Percentiles rank a stretch among this genome's conserved stretches.
Conservation (phyloP, 106 monocot genomes). For the Platanthera zijinensis region DNA sequence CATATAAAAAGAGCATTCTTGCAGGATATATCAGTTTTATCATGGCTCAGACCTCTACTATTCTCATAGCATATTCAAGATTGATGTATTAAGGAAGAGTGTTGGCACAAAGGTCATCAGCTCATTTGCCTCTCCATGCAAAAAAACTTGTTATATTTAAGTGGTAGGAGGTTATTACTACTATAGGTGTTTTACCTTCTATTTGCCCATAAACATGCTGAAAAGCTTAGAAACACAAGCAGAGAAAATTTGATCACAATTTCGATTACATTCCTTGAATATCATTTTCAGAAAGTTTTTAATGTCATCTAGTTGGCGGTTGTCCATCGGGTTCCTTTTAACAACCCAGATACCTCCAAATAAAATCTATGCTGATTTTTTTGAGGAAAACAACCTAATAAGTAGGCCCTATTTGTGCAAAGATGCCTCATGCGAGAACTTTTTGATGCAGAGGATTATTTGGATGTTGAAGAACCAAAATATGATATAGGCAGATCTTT, state of each 20-base stretch:
- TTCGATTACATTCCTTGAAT: background rate
- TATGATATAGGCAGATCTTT: constrained; percentile 71
- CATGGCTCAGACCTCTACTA: background rate
- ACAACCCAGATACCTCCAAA: background rate
- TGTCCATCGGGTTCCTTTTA: background rate
- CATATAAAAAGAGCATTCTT: background rate
- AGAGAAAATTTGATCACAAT: background rate
- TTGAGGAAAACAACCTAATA: background rate
- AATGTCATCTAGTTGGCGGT: background rate
- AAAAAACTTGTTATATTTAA: background rate
- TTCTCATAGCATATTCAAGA: background rate
- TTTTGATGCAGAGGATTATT: constrained; percentile 48
- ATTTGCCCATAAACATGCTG: background rate
- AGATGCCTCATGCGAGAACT: background rate
- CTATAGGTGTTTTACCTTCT: background rate
- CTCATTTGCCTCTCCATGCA: background rate
- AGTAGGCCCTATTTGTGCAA: background rate
- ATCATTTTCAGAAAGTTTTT: background rate
- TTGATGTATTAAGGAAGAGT: background rate
- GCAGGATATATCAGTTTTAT: background rate
- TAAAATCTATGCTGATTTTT: background rate
- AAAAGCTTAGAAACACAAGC: background rate
- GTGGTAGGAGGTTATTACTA: background rate
- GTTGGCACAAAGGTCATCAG: background rate
- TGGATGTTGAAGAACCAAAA: constrained; percentile 59